phyloP scores from a whole-genome alignment of 2,329 filamentous ascomycete species.

The Thielaviopsis musarum region DNA sequence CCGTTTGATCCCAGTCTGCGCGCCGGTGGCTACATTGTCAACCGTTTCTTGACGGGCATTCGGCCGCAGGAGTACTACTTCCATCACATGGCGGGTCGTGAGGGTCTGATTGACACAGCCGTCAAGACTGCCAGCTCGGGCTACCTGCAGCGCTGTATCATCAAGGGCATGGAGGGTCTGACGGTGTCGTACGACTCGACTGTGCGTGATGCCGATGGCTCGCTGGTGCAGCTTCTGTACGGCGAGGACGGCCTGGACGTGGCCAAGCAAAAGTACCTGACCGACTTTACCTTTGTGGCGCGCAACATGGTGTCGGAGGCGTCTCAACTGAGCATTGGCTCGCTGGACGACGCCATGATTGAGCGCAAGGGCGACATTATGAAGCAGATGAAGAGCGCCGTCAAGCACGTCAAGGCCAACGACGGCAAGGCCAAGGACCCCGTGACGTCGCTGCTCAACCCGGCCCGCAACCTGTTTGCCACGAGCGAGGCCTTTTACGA shows the following conservation, averaged over 20 bases:
- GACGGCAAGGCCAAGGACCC: constrained; percentile 52
- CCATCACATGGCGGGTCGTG: constrained; percentile 97
- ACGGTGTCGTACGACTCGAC: constrained; percentile 86
- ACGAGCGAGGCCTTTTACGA: constrained; percentile 77
- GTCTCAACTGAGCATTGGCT: constrained; percentile 54
- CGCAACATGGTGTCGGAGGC: constrained; percentile 72
- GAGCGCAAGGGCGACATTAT: constrained; percentile 43
- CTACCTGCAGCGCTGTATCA: constrained; percentile 88
- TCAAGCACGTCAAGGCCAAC: constrained; percentile 50
- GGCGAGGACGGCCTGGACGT: constrained; percentile 93
- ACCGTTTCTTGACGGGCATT: constrained; percentile 95
- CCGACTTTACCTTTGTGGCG: constrained; percentile 77
- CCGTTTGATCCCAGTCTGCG: constrained; percentile 79
- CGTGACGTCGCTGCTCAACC: constrained; percentile 53
- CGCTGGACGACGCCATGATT: constrained; percentile 28
- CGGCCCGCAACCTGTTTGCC: constrained; percentile 63
- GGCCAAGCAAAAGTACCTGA: constrained; percentile 81
- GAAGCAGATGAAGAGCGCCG: constrained; percentile 65
- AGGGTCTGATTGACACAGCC: constrained; percentile 95
- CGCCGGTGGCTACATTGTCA: constrained; percentile 84
- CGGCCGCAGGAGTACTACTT: constrained; percentile 97
- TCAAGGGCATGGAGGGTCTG: constrained; percentile 96
- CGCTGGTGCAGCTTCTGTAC: constrained; percentile 86
- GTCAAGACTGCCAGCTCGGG: constrained; percentile 96
- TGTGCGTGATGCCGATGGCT: constrained; percentile 85